Evolutionary conservation across 805 yeast genomes (phyloP).

Genomic region (Candida wancherniae): DNA sequence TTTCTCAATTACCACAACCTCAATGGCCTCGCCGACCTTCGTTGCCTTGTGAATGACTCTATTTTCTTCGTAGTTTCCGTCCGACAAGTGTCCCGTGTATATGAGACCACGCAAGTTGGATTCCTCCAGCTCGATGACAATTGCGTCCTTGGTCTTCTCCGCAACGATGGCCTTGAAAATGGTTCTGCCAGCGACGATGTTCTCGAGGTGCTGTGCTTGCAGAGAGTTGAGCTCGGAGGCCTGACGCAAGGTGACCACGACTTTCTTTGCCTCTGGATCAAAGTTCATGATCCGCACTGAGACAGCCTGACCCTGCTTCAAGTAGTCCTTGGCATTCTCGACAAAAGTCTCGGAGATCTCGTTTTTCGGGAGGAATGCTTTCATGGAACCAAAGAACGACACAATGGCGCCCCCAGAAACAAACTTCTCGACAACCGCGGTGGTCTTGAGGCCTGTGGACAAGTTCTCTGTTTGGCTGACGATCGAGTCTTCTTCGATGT

Average conservation of each 20-base stretch:
- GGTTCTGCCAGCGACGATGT: constrained; percentile 57
- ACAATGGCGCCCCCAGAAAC: constrained; percentile 76
- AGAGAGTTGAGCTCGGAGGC: constrained; percentile 47
- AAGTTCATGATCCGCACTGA: constrained; percentile 58
- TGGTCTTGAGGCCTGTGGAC: constrained; percentile 46
- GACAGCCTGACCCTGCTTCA: constrained; percentile 81
- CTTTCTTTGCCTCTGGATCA: constrained; percentile 47
- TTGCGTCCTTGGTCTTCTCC: constrained; percentile 72
- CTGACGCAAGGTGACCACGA: constrained; percentile 71
- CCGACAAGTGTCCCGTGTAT: constrained; percentile 69
- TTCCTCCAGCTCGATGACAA: constrained; percentile 55
- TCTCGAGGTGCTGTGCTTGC: constrained; percentile 43
- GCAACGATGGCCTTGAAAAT: constrained; percentile 56
- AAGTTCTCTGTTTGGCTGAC: constrained; percentile 37
- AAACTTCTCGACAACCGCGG: constrained; percentile 71
- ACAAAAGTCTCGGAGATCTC: constrained; percentile 91
- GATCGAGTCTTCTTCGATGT: constrained; percentile 53
- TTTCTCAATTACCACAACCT: constrained; percentile 63
- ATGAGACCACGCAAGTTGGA: constrained; percentile 63
- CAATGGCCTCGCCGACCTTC: constrained; percentile 56
- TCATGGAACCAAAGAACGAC: constrained; percentile 72
- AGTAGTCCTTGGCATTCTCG: constrained; percentile 67
- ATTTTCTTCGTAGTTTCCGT: constrained; percentile 68
- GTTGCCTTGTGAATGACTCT: constrained; percentile 60
- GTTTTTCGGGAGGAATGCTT: constrained; percentile 77